Evolutionary conservation across 2,329 filamentous ascomycete species (phyloP).

Genomic region (Scedosporium dehoogii): DNA sequence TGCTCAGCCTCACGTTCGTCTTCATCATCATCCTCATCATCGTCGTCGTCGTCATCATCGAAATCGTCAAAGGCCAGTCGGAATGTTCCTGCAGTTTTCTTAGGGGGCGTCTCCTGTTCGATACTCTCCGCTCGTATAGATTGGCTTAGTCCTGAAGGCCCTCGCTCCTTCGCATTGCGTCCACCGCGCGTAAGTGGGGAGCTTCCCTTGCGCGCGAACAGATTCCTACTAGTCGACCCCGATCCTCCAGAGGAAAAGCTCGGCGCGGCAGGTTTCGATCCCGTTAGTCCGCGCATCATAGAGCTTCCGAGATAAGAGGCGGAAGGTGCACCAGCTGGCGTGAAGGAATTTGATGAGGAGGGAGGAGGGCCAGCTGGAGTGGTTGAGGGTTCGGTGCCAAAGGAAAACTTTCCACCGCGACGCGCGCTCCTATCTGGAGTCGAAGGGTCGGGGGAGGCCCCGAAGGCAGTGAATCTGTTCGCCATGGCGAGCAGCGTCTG

Average conservation of each 20-base stretch:
- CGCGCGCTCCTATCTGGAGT: conserved; percentile 30
- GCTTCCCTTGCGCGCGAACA: conserved; percentile 27
- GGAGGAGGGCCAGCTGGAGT: conserved; percentile 43
- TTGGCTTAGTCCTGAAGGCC: conserved; percentile 42
- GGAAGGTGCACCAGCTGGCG: conserved; percentile 45
- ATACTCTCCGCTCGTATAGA: conserved; percentile 20
- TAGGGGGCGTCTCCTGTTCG: conserved; percentile 8
- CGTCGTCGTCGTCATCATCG: conserved; percentile 15
- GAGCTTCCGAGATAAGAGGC: conserved; percentile 46
- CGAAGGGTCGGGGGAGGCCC: conserved; percentile 34
- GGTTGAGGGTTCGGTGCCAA: conserved; percentile 37
- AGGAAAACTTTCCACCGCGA: conserved; percentile 19
- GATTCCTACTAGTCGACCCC: conserved; percentile 21
- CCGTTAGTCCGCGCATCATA: conserved; percentile 32
- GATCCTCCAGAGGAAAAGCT: conserved; percentile 23
- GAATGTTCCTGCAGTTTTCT: conserved; percentile 14
- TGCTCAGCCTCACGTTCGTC: conserved; percentile 24
- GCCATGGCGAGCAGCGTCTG: conserved; percentile 22
- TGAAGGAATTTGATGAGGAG: conserved; percentile 44
- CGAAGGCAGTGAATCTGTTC: conserved; percentile 29
- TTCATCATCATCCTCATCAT: conserved; percentile 22
- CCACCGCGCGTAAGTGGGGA: conserved; percentile 39
- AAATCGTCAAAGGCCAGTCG: conserved; percentile 12
- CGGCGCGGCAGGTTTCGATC: conserved; percentile 24
- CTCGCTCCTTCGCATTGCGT: conserved; percentile 24